A percentile compares a stretch with the other conserved stretches of the same genome.
These are phyloP conservation scores for Pseudotsuga menziesii DNA, from an alignment of 75 land plant species.

Conservation along the genomic window DNA sequence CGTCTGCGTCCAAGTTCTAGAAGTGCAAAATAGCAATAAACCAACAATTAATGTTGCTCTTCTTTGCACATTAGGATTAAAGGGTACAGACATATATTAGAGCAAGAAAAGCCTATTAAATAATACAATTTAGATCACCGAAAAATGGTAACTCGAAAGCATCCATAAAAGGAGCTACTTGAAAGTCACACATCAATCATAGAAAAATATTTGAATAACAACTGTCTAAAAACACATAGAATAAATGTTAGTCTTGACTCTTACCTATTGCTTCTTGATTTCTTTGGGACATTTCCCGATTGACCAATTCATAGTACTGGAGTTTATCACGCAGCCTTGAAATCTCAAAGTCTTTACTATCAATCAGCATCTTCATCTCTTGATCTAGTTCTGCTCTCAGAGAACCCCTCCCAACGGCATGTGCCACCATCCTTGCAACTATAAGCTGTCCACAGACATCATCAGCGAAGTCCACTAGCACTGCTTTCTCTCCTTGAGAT, in stretches of 20 bases:
- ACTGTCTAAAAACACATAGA: not conserved
- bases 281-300: constrained; percentile 87
- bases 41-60: not conserved
- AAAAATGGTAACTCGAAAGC: not conserved
- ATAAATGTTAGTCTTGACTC: not conserved
- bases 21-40: not conserved
- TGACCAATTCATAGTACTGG: constrained; percentile 74
- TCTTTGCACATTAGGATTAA: not conserved
- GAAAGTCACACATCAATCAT: not conserved
- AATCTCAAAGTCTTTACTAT: constrained; percentile 71
- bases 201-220: not conserved
- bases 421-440: constrained; percentile 51
- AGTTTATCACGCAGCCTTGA: constrained; percentile 66
- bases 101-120: not conserved
- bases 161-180: not conserved
- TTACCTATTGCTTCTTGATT: constrained; percentile 92
- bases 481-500: not conserved
- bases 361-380: constrained; percentile 53
- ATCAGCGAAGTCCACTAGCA: constrained; percentile 22
- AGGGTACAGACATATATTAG: not conserved
- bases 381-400: constrained; percentile 60
- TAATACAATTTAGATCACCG: not conserved
- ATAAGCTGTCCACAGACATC: constrained; percentile 42
- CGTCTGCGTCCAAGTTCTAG: constrained; percentile 61
- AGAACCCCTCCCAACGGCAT: constrained; percentile 54